Evolutionary conservation across 2,329 filamentous ascomycete genomes (phyloP), one percentile per base, ranked within the genome.

Genomic region (Fusarium kyushuense): DNA sequence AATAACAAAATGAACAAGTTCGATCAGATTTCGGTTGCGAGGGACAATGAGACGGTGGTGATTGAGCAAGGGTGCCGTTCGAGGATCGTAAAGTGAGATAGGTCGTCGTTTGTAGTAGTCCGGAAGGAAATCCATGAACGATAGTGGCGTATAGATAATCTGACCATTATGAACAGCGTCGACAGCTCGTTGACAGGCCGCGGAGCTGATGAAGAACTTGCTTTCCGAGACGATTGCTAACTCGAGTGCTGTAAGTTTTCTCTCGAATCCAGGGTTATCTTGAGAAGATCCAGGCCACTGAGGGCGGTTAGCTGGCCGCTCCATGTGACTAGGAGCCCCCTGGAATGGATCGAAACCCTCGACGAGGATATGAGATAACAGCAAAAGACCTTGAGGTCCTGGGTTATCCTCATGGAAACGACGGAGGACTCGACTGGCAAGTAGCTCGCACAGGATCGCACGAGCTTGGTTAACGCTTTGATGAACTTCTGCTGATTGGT

Each of bases 31-130:
- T 46, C 90, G 82, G 5, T 88, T 89, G 17, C 89, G 83, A 0
- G 90, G 90, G 1, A 92, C 90, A 69, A 91, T 90, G 17, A 92
- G 82, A 3, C 90, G 88, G 71, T 90, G 90, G 68, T 93, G 90
- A 67, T 92, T 92, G 16, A 93, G 81, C 6, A 91, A 74, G 4
- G 88, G 87, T 6, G 89, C 89, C 61, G 86, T 85, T 19, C 87
- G 80, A 5, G 90, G 90, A 71, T 92, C 87, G 75, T 92, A 92
- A 1, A 92, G 79, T 5, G 88, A 88, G 42, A 92, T 89, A 1
- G 89, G 89, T 49, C 89, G 88, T 72, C 89, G 84, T 75, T 92
- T 91, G 80, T 92, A 92, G 72, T 90, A 88, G 73, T 92, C 90
- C 0, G 90, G 90, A 3, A 93, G 82, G 54, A 93, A 91, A 73